A percentile compares a stretch with the other conserved stretches of the same genome.
These are phyloP conservation scores for Exophiala oligosperma DNA, from an alignment of 2,329 filamentous ascomycete genomes.

Conservation along the genomic window DNA sequence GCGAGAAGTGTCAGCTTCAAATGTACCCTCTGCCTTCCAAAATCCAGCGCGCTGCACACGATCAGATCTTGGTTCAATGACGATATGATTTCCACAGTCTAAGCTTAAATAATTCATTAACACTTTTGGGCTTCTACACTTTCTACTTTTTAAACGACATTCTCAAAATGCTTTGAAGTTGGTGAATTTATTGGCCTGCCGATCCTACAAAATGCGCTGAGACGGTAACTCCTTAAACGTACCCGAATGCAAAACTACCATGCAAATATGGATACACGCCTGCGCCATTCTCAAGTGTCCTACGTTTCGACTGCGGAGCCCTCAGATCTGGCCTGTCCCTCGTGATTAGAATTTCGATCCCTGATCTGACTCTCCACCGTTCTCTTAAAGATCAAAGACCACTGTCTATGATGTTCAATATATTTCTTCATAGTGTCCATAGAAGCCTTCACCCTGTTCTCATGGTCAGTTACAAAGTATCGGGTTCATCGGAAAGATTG, in stretches of 20 bases:
- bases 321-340: slow-evolving; percentile 1
- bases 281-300: background rate
- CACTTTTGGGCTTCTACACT: background rate
- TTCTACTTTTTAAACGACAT: background rate
- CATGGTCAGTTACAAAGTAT: background rate
- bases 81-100: background rate
- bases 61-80: background rate
- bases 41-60: background rate
- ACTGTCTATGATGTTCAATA: slow-evolving; percentile 3
- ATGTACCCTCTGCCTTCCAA: background rate
- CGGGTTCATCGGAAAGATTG: slow-evolving; percentile 2
- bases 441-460: background rate
- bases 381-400: slow-evolving; percentile 3
- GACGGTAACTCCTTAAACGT: background rate
- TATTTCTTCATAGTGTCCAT: slow-evolving; percentile 4
- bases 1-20: background rate
- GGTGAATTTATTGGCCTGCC: background rate
- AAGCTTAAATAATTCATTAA: background rate
- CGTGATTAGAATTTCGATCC: slow-evolving; percentile 1
- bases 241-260: background rate
- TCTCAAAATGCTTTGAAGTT: background rate
- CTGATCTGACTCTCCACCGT: background rate
- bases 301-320: background rate
- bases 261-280: background rate
- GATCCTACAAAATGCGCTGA: background rate